A percentile compares a stretch with the other conserved stretches of the same genome.
Conservation (phyloP, 1,284 basidiomycete species). For the Rhizoctonia solani region DNA sequence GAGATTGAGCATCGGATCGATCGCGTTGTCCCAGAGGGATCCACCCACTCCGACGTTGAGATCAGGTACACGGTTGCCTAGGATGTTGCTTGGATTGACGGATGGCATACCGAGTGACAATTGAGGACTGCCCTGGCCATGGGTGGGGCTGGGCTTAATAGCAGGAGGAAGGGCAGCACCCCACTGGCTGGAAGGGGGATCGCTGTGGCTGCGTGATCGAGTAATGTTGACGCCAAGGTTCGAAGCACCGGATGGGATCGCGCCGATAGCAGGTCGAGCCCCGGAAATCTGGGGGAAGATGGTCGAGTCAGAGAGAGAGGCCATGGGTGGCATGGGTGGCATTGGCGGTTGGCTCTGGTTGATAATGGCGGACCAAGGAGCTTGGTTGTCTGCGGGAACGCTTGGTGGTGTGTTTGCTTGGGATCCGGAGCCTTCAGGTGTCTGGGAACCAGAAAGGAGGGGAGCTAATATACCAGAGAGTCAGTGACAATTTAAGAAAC, state of each 20-base stretch:
- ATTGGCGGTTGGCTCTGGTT: constrained; percentile 12
- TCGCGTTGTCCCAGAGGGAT: constrained; percentile 28
- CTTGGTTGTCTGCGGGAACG: no score
- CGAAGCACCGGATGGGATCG: constrained; percentile 16
- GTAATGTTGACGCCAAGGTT: constrained; percentile 27
- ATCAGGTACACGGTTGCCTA: background rate
- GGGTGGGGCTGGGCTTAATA: constrained; percentile 23
- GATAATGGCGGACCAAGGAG: no score
- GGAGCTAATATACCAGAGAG: no score
- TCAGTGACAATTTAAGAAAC: no score
- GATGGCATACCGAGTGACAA: background rate
- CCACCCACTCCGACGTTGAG: constrained; percentile 1
- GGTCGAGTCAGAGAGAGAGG: constrained; percentile 31
- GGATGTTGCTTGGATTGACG: constrained; percentile 15
- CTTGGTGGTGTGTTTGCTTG: no score
- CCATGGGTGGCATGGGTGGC: constrained; percentile 14
- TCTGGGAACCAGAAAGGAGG: constrained; percentile 10
- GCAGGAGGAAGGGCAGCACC: constrained; percentile 29
- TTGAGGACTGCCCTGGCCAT: constrained; percentile 31
- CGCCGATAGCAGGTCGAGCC: constrained; percentile 17
- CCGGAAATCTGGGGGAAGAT: constrained; percentile 33
- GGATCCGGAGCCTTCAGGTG: constrained; percentile 16
- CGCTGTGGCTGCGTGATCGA: constrained; percentile 33
- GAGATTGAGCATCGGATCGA: constrained; percentile 32
- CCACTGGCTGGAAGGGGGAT: constrained; percentile 34